A percentile compares a stretch with the other conserved stretches of the same genome.
These are phyloP conservation scores for Actinomortierella ambigua DNA, from an alignment of 371 early-diverging fungal species.

Conservation along the genomic window DNA sequence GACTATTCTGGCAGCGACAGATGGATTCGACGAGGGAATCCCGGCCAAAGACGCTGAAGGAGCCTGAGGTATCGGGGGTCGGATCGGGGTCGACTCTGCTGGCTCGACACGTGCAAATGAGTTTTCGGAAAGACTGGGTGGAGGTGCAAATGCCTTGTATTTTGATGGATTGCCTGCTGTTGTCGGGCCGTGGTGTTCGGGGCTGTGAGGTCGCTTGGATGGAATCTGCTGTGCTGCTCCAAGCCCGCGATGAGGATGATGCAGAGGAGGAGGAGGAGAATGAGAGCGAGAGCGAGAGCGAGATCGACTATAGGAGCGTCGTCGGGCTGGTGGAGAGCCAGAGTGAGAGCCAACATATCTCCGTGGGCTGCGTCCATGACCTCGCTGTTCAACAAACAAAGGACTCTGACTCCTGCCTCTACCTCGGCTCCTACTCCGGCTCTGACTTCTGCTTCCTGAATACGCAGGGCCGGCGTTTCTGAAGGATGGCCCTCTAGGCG, in stretches of 20 bases:
- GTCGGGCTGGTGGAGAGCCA: conserved; percentile 13
- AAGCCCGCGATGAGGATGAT: too few species aligned
- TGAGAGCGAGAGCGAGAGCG: conserved; percentile 9
- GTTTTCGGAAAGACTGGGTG: conserved; percentile 7
- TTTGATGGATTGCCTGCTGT: too few species aligned
- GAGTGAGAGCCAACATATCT: conserved; percentile 7
- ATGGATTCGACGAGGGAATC: too few species aligned
- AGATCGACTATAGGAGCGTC: background rate
- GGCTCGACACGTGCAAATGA: too few species aligned
- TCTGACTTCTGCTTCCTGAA: conserved; percentile 1
- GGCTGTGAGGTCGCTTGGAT: too few species aligned
- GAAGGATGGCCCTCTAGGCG: background rate
- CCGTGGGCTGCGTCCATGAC: conserved; percentile 1
- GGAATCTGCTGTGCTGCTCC: too few species aligned
- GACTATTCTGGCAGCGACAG: background rate
- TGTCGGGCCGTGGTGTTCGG: too few species aligned
- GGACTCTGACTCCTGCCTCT: conserved; percentile 10
- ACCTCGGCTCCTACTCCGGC: conserved; percentile 5
- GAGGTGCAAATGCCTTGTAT: conserved; percentile 41
- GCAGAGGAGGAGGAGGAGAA: too few species aligned
- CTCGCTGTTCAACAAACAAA: background rate
- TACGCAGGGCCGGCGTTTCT: background rate
- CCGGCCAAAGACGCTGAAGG: too few species aligned
- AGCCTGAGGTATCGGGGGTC: too few species aligned
- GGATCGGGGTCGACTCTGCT: too few species aligned